Percentiles rank a stretch among this genome's conserved stretches.
These are phyloP conservation scores for Hypoxylon crocopeplum DNA, from an alignment of 495 filamentous ascomycete genomes.

Conservation along the genomic window DNA sequence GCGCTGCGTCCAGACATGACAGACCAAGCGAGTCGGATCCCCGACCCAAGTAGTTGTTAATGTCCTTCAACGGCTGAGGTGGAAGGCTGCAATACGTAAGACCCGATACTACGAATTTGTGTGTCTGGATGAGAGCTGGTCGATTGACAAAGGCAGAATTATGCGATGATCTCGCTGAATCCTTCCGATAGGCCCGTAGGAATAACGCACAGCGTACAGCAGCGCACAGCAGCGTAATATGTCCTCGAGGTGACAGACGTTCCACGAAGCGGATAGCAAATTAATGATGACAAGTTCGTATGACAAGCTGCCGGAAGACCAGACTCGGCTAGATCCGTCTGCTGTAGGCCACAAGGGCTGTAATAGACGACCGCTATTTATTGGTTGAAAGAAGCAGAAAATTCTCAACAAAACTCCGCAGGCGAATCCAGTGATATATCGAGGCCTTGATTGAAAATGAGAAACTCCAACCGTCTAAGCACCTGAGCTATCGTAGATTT, in stretches of 20 bases:
- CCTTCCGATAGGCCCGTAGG: too few relatives aligned
- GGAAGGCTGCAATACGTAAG: too few relatives aligned
- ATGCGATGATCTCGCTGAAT: too few relatives aligned
- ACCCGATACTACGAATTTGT: background rate
- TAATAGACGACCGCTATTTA: background rate
- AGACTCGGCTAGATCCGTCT: constrained; percentile 7
- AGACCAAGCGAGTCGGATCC: background rate
- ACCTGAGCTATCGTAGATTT: constrained; percentile 18
- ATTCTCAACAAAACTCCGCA: constrained; percentile 14
- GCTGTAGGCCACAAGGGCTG: background rate
- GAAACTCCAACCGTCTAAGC: constrained; percentile 5
- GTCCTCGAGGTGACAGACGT: background rate
- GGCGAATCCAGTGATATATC: constrained; percentile 18
- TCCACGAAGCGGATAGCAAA: background rate
- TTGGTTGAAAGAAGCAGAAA: constrained; percentile 21
- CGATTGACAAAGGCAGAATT: too few relatives aligned
- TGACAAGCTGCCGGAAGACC: background rate
- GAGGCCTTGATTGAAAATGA: background rate
- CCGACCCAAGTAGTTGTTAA: background rate
- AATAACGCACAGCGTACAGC: too few relatives aligned
- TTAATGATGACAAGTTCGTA: background rate
- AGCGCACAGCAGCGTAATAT: background rate
- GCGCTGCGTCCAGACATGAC: constrained; percentile 64
- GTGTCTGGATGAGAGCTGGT: background rate
- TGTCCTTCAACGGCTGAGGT: too few relatives aligned